Evolutionary conservation across 2,329 filamentous ascomycete genomes (phyloP).

Genomic region (Paracoccidioides brasiliensis): DNA sequence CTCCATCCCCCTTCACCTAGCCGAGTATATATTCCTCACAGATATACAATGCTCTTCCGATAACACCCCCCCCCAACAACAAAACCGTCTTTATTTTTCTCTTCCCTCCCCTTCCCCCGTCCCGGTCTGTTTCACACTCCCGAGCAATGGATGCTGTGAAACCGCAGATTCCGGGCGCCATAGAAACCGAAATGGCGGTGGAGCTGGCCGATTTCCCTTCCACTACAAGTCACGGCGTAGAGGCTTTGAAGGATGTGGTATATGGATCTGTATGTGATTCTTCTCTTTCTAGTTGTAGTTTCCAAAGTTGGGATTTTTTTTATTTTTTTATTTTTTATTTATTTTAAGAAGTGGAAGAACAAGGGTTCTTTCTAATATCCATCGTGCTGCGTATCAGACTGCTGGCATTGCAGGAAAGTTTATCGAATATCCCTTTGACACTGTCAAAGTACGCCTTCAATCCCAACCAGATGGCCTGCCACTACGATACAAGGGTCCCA

Average conservation of each 20-base stretch:
- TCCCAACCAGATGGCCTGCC: conserved; percentile 77
- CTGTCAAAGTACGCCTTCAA: conserved; percentile 90
- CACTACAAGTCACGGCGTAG: conserved; percentile 38
- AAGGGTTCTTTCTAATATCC: not conserved
- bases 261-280: conserved; percentile 63
- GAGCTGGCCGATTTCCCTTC: conserved; percentile 26
- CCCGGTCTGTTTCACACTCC: conserved; percentile 1
- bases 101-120: conserved; percentile 2
- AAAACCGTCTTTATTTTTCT: not conserved
- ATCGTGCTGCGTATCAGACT: conserved; percentile 26
- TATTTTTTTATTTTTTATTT: not conserved
- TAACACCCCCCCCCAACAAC: conserved; percentile 12
- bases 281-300: not conserved
- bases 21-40: conserved; percentile 5
- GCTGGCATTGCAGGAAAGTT: conserved; percentile 87
- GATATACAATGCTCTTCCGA: conserved; percentile 19
- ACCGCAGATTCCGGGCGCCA: conserved; percentile 20
- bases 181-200: conserved; percentile 28
- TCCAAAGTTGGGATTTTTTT: no score
- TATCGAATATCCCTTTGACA: conserved; percentile 97
- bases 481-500: conserved; percentile 68
- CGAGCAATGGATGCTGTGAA: conserved; percentile 5
- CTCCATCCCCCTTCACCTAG: conserved; percentile 9
- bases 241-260: conserved; percentile 71
- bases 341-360: not conserved